Conservation (phyloP, 1,139 yeast species). For the Taphrina deformans region DNA sequence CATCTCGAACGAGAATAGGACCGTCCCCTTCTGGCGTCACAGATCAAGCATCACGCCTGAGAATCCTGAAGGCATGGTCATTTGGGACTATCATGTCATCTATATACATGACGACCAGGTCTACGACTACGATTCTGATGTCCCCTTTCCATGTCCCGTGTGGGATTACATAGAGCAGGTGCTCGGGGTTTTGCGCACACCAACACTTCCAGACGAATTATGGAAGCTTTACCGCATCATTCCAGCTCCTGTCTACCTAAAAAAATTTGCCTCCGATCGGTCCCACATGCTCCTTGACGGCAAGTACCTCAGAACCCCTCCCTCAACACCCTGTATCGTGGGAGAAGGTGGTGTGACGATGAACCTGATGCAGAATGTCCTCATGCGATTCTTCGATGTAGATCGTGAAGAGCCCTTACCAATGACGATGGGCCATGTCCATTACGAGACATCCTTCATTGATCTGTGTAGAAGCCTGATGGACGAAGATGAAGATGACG, state of each 20-base stretch:
- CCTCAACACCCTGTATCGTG: conserved; percentile 10
- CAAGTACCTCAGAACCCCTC: neutral
- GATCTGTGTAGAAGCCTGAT: neutral
- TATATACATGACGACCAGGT: conserved; percentile 1
- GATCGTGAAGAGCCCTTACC: neutral
- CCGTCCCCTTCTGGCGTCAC: conserved; percentile 23
- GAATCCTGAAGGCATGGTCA: conserved; percentile 21
- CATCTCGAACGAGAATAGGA: conserved; percentile 6
- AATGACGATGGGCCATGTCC: neutral
- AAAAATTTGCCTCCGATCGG: conserved; percentile 17
- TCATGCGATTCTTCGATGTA: neutral
- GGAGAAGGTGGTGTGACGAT: neutral
- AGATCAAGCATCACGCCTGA: neutral
- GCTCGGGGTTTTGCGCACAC: neutral
- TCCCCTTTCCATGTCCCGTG: conserved; percentile 19
- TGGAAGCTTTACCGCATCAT: conserved; percentile 20
- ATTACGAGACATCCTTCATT: neutral
- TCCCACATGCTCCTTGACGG: conserved; percentile 25
- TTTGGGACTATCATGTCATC: conserved; percentile 31
- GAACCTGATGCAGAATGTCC: neutral
- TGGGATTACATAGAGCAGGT: neutral
- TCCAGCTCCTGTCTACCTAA: conserved; percentile 1
- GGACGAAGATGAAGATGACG: neutral
- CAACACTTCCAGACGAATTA: neutral
- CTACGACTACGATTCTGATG: conserved; percentile 28